phyloP scores from a whole-genome alignment of 345 rosid genomes.

The Barbarea vulgaris region DNA sequence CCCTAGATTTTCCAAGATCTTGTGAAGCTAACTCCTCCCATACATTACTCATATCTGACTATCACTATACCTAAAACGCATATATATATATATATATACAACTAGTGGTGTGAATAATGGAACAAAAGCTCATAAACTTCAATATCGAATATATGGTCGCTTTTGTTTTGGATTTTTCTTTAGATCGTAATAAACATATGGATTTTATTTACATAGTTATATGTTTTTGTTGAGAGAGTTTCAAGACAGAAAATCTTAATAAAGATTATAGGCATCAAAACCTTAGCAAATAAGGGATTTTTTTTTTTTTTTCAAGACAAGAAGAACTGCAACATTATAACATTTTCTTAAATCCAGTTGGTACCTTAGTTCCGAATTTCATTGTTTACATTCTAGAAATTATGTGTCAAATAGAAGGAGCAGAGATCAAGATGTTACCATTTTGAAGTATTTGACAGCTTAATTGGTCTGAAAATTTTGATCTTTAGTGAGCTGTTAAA shows the following conservation, averaged over 20 bases:
- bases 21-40: conserved; percentile 30
- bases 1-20: conserved; percentile 40
- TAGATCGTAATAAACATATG: conserved; percentile 18
- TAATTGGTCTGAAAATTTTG: conserved; percentile 32
- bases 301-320: neutral
- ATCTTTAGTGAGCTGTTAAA: conserved; percentile 24
- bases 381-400: neutral
- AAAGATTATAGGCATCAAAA: conserved; percentile 31
- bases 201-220: neutral
- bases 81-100: conserved; percentile 9
- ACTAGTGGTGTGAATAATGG: conserved; percentile 31
- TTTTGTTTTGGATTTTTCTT: conserved; percentile 24
- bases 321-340: neutral
- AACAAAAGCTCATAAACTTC: conserved; percentile 15
- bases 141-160: conserved; percentile 35
- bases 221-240: neutral
- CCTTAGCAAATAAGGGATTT: neutral
- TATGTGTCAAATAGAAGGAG: conserved; percentile 18
- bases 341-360: neutral
- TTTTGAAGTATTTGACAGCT: conserved; percentile 34
- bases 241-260: conserved; percentile 30
- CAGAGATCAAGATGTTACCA: conserved; percentile 15
- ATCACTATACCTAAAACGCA: conserved; percentile 25
- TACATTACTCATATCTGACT: conserved; percentile 37
- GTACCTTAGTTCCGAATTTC: conserved; percentile 1